Evolutionary conservation across 140 eudicot genomes (phyloP), one percentile per base, ranked within the genome.

Genomic region (Oenanthe javanica): DNA sequence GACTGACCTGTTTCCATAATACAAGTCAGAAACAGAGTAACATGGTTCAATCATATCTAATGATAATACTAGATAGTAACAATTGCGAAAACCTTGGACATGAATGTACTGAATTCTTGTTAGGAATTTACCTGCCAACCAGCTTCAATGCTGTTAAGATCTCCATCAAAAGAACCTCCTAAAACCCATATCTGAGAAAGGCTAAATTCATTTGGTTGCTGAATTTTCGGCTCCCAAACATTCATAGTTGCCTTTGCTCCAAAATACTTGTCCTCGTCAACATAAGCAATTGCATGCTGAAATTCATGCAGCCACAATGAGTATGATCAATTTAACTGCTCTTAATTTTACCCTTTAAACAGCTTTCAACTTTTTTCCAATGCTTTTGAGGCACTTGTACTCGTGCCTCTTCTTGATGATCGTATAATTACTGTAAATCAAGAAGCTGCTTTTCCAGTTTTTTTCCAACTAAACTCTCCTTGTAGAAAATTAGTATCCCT

Each of bases 221-320:
- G 96, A 49, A 94, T 92, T 81, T 92, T 80, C 25, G 98, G 98
- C n/a, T 92, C 91, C 98, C 98, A 93, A 46, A 93, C 98, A 82
- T 93, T 93, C 87, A 93, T 91, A 63, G 97, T 91, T 86, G 98
- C 98, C 81, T 94, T 92, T 36, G 98, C 98, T 89, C 98, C 98
- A 87, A 89, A 94, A 81, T 86, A 94, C 82, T 81, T 52, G 52
- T 87, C 96, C 81, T 96, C 98, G 72, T 94, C 96, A 80, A 92
- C 97, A 86, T 92, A 94, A 67, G 96, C 98, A 86, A 94, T 94
- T 83, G 98, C 98, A 89, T 94, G 98, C 98, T 94, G 84, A 87
- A 80, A 49, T 87, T 81, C 86, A 85, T 91, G 9, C 45, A 16
- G 27, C n/a, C 19, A 72, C 16, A 73, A 31, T 31, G 31, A 6